Percentiles rank a stretch among this genome's conserved stretches.
These are phyloP conservation scores for Oryza longistaminata DNA, from an alignment of 176 grass and related monocot genomes.

Conservation along the genomic window DNA sequence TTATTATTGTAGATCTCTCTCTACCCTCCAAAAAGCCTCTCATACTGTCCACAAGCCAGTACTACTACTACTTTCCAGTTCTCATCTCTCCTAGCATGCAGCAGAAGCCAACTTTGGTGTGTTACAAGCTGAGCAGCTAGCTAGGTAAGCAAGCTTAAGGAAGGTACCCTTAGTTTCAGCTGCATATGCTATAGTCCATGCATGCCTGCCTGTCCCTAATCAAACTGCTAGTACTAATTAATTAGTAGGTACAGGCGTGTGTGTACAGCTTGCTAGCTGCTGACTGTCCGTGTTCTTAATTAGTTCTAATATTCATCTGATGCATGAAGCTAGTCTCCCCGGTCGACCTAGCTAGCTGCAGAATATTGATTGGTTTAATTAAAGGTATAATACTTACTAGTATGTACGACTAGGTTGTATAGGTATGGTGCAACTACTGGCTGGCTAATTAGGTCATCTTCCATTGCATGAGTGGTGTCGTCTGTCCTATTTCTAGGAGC, in stretches of 20 bases:
- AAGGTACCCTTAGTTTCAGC: background rate
- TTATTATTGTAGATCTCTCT: conserved; percentile 7
- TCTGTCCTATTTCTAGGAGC: conserved; percentile 32
- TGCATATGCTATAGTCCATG: background rate
- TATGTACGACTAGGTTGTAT: conserved; percentile 29
- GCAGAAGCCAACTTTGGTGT: conserved; percentile 34
- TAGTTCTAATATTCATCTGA: background rate
- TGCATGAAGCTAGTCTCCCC: background rate
- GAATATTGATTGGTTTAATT: background rate
- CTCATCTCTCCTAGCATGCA: background rate
- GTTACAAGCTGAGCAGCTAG: conserved; percentile 26
- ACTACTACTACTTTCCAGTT: conserved; percentile 8
- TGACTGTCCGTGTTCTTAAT: background rate
- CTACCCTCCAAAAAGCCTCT: conserved; percentile 55
- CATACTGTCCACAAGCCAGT: conserved; percentile 34
- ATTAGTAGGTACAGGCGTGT: conserved; percentile 21
- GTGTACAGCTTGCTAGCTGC: background rate
- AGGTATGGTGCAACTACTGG: conserved; percentile 47
- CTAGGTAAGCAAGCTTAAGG: too few relatives aligned
- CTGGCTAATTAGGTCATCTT: conserved; percentile 33
- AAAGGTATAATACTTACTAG: background rate
- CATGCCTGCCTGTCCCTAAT: background rate
- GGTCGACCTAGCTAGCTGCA: background rate
- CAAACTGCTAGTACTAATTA: background rate
- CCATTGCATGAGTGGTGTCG: background rate